Conservation (phyloP, 2,329 filamentous ascomycete genomes). For the Aspergillus novofumigatus region DNA sequence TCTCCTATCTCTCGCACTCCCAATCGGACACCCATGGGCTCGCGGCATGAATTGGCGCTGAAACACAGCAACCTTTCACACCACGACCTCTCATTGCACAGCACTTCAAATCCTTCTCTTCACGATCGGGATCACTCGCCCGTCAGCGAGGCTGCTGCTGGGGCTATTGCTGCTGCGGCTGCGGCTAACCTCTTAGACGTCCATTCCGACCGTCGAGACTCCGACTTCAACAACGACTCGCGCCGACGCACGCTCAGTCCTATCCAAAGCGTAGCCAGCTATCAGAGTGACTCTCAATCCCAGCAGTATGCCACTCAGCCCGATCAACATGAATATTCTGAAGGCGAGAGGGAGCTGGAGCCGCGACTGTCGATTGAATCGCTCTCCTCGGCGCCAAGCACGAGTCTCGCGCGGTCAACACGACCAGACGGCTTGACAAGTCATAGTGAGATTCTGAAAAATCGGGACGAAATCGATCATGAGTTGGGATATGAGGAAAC, state of each 20-base stretch:
- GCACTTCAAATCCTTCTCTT: constrained; percentile 43
- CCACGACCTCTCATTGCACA: constrained; percentile 47
- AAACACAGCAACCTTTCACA: constrained; percentile 59
- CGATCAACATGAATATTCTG: constrained; percentile 51
- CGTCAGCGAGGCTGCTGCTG: constrained; percentile 31
- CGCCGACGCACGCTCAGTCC: constrained; percentile 75
- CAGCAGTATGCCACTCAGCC: constrained; percentile 54
- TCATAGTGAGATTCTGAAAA: constrained; percentile 46
- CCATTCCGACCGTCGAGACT: constrained; percentile 48
- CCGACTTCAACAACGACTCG: constrained; percentile 54
- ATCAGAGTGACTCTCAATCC: constrained; percentile 65
- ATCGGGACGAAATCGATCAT: constrained; percentile 31
- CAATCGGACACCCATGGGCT: constrained; percentile 45
- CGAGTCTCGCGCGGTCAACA: constrained; percentile 52
- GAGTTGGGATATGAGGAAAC: constrained; percentile 39
- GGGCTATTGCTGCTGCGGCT: constrained; percentile 38
- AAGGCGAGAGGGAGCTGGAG: constrained; percentile 56
- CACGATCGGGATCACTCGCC: constrained; percentile 33
- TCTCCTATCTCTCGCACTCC: constrained; percentile 62
- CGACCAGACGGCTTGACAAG: constrained; percentile 52
- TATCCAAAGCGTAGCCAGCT: constrained; percentile 88
- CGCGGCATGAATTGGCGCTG: constrained; percentile 58
- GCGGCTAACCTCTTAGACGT: constrained; percentile 33
- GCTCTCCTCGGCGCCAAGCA: constrained; percentile 55
- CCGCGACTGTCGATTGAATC: constrained; percentile 54